Evolutionary conservation across 495 filamentous ascomycete species (phyloP), one percentile per base, ranked within the genome.

Genomic region (Chaetomidium leptoderma): DNA sequence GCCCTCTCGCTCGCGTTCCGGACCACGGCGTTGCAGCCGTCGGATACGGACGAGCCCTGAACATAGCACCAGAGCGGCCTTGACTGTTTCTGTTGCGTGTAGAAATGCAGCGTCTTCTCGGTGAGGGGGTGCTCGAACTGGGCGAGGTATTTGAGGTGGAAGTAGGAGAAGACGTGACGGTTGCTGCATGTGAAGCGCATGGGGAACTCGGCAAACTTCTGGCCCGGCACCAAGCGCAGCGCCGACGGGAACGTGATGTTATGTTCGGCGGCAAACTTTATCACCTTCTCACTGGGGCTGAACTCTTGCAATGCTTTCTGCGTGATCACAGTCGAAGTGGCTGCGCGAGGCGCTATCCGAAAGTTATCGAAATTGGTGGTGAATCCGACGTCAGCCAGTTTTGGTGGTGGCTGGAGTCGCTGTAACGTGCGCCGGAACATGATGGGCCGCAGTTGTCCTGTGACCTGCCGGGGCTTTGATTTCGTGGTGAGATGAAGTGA

Each of bases 51-150:
- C 14, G 23, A 40, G 8, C 66, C 53, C 0, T 70, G 65, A 2
- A 74, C 66, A 23, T 69, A 70, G 71, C 76, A 77, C 84, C 83
- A 87, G 7, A 87, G 62, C 52, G 72, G 64, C 58, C 65, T 48
- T n/a, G 67, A 47, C 44, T 55, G 65, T 49, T 60, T 66, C 27
- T 54, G 58, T 42, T 72, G 26, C 10, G 23, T 51, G 57, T 72
- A 72, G 19, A 62, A 44, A 3, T 63, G 21, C 6, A 76, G 42
- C 5, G 67, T 35, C 35, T 60, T 63, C n/a, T 65, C 66, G 7
- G 66, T 60, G 40, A 74, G 65, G 5, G 71, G 68, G 36, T 74
- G 72, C 52, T 68, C 71, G 19, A 44, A 27, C 27, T 45, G 51
- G 36, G 62, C 64, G 40, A 77, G 59, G 48, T 71, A 73, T 33